phyloP scores from a whole-genome alignment of 1,139 yeast species.

The Magnusiomyces tetraspermus region DNA sequence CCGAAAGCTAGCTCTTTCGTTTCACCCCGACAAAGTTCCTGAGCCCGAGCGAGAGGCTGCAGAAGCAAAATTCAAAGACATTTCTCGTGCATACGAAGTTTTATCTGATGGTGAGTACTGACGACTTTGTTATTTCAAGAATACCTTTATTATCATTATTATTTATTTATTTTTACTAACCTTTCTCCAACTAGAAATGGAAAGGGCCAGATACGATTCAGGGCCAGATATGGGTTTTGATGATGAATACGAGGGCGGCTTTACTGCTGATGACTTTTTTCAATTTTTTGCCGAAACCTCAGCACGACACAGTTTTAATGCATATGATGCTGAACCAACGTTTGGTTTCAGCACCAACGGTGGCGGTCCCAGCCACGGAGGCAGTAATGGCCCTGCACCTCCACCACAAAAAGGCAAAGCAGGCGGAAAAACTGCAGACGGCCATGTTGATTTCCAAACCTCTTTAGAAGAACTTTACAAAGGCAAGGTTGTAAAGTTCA shows the following conservation, averaged over 20 bases:
- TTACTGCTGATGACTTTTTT: constrained; percentile 57
- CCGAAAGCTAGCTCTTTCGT: constrained; percentile 57
- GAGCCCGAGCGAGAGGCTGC: constrained; percentile 55
- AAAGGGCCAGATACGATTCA: constrained; percentile 14
- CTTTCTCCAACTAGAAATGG: constrained; percentile 8
- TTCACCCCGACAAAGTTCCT: constrained; percentile 75
- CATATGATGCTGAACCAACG: constrained; percentile 6
- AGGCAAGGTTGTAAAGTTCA: constrained; percentile 74
- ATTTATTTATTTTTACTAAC: neutral
- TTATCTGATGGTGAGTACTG: constrained; percentile 45
- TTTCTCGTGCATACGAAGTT: constrained; percentile 69
- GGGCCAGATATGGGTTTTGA: constrained; percentile 4
- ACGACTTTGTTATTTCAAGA: neutral
- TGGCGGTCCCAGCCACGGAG: constrained; percentile 5
- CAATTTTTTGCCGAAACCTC: constrained; percentile 45
- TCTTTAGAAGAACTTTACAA: constrained; percentile 69
- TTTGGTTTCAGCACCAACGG: constrained; percentile 1
- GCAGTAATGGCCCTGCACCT: constrained; percentile 6
- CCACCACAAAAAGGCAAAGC: constrained; percentile 13
- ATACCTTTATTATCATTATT: neutral
- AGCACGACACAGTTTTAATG: constrained; percentile 19
- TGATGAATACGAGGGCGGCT: constrained; percentile 32
- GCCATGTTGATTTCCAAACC: constrained; percentile 52
- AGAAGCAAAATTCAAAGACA: constrained; percentile 64
- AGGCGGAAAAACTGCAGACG: constrained; percentile 50